Evolutionary conservation across 2,329 filamentous ascomycete genomes (phyloP).

Genomic region (Lecanicillium sp.): DNA sequence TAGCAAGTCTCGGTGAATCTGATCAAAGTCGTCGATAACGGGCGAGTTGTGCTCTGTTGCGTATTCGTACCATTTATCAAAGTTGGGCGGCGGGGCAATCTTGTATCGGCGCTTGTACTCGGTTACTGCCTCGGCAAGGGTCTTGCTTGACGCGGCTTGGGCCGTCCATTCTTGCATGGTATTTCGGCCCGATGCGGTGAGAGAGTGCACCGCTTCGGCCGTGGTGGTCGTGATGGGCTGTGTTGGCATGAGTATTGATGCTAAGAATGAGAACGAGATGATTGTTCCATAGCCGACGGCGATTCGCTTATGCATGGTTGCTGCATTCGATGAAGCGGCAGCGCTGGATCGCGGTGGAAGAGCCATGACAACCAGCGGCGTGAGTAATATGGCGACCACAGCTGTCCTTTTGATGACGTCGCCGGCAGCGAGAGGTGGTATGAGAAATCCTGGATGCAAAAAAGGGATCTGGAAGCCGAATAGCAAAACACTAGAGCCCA

Average conservation of each 20-base stretch:
- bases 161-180: constrained; percentile 11
- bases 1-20: constrained; percentile 62
- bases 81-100: constrained; percentile 65
- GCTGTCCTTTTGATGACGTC: no score
- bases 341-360: no score
- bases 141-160: constrained; percentile 14
- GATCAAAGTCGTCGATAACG: constrained; percentile 70
- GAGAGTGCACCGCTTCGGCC: constrained; percentile 10
- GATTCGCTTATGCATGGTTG: background rate
- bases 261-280: background rate
- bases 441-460: constrained; percentile 6
- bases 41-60: constrained; percentile 53
- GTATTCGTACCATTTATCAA: constrained; percentile 75
- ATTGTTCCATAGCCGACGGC: background rate
- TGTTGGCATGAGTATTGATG: constrained; percentile 5
- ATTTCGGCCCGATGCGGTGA: constrained; percentile 9
- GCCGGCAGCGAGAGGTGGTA: no score
- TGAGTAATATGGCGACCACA: no score
- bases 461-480: constrained; percentile 9
- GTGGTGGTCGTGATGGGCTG: background rate
- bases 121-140: constrained; percentile 22
- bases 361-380: no score
- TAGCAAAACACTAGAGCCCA: constrained; percentile 9
- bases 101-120: constrained; percentile 40
- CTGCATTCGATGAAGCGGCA: no score